These are phyloP conservation scores for Aspergillus ruber DNA, from an alignment of 2,329 filamentous ascomycete genomes.

Conservation along the genomic window DNA sequence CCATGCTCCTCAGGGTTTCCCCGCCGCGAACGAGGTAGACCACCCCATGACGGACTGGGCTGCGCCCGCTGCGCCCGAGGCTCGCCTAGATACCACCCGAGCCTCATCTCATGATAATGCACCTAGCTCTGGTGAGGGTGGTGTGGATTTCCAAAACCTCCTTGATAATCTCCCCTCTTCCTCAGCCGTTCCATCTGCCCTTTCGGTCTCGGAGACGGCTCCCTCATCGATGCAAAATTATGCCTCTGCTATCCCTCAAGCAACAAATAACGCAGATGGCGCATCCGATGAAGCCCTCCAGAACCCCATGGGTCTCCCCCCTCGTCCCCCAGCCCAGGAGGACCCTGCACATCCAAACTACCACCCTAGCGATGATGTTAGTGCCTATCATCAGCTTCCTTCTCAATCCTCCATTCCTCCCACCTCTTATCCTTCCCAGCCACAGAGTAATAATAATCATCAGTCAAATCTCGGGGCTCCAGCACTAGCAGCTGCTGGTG, in stretches of 20 bases:
- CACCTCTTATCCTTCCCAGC: slow-evolving; percentile 24
- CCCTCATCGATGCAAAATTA: slow-evolving; percentile 17
- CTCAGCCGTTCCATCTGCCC: slow-evolving; percentile 20
- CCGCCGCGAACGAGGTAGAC: slow-evolving; percentile 26
- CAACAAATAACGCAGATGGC: slow-evolving; percentile 3
- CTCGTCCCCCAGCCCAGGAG: slow-evolving; percentile 41
- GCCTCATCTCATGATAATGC: slow-evolving; percentile 7
- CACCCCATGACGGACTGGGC: slow-evolving; percentile 15
- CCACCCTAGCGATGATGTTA: slow-evolving; percentile 30
- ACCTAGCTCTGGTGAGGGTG: slow-evolving; percentile 23
- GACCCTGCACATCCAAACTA: slow-evolving; percentile 36
- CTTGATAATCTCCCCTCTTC: slow-evolving; percentile 43
- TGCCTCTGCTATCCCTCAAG: slow-evolving; percentile 22
- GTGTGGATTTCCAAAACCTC: slow-evolving; percentile 44
- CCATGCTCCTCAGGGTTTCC: slow-evolving; percentile 21
- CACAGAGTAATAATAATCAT: slow-evolving; percentile 25
- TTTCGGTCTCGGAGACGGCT: slow-evolving; percentile 17
- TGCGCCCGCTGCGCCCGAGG: slow-evolving; percentile 8
- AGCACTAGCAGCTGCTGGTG: slow-evolving; percentile 22
- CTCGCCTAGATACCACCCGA: background rate
- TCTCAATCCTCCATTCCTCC: slow-evolving; percentile 23
- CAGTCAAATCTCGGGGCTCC: slow-evolving; percentile 18
- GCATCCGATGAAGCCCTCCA: slow-evolving; percentile 25
- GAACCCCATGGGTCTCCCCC: slow-evolving; percentile 35
- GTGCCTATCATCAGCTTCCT: slow-evolving; percentile 34